Evolutionary conservation across 2,329 filamentous ascomycete genomes (phyloP).

Genomic region (Curvularia eragrostidis): DNA sequence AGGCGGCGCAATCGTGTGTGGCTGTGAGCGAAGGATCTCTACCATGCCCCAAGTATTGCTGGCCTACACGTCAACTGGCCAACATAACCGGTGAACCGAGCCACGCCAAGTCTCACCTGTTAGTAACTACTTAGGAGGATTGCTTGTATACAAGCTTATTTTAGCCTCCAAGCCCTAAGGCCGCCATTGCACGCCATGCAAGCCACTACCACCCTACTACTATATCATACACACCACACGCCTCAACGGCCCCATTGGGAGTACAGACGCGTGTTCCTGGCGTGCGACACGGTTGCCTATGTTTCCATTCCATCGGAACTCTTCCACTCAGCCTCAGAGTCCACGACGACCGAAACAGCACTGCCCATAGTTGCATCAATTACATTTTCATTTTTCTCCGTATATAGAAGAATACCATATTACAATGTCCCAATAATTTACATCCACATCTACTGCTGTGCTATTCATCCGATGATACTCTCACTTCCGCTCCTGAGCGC

Average conservation of each 20-base stretch:
- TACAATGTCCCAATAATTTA: slow-evolving; percentile 2
- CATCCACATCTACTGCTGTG: slow-evolving; percentile 10
- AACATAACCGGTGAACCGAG: neutral
- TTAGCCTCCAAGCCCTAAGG: neutral
- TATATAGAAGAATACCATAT: slow-evolving; percentile 10
- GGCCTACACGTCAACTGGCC: neutral
- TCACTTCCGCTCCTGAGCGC: slow-evolving; percentile 10
- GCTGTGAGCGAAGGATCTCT: neutral
- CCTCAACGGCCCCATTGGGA: slow-evolving; percentile 1
- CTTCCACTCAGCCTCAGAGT: slow-evolving; percentile 24
- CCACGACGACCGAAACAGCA: slow-evolving; percentile 18
- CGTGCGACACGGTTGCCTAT: slow-evolving; percentile 9
- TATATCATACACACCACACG: slow-evolving; percentile 2
- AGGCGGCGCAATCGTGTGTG: neutral
- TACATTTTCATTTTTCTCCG: slow-evolving; percentile 12
- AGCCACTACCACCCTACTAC: slow-evolving; percentile 9
- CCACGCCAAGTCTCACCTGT: slow-evolving; percentile 2
- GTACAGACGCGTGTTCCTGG: neutral
- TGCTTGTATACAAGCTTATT: neutral
- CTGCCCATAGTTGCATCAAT: slow-evolving; percentile 11
- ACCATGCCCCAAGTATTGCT: no score
- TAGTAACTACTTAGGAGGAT: neutral
- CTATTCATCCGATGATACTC: slow-evolving; percentile 19
- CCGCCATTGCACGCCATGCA: slow-evolving; percentile 10
- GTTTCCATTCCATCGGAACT: slow-evolving; percentile 13